phyloP scores from a whole-genome alignment of 2,329 filamentous ascomycete species.

The Nemania bipapillata region DNA sequence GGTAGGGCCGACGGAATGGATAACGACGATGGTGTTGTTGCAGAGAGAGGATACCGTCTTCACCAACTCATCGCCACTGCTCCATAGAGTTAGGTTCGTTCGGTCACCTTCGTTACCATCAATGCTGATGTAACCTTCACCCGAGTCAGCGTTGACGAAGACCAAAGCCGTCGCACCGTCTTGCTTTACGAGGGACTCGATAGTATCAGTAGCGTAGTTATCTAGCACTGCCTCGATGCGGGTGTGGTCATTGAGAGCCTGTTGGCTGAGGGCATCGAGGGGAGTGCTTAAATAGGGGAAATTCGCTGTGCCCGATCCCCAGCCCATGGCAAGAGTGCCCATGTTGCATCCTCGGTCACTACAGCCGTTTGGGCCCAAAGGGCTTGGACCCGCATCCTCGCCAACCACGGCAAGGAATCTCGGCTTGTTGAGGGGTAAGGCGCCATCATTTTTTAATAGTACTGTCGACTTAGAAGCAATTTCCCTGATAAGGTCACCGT shows the following conservation, averaged over 20 bases:
- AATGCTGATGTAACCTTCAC: slow-evolving; percentile 85
- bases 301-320: slow-evolving; percentile 79
- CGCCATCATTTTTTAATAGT: slow-evolving; percentile 84
- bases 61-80: slow-evolving; percentile 81
- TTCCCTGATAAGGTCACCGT: slow-evolving; percentile 77
- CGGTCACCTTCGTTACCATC: slow-evolving; percentile 89
- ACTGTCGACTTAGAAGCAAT: slow-evolving; percentile 84
- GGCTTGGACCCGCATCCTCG: slow-evolving; percentile 81
- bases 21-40: slow-evolving; percentile 90
- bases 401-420: slow-evolving; percentile 81
- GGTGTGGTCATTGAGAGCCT: slow-evolving; percentile 68
- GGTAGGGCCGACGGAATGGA: slow-evolving; percentile 86
- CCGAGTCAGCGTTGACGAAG: slow-evolving; percentile 87
- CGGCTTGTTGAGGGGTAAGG: slow-evolving; percentile 81
- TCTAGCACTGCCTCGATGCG: slow-evolving; percentile 74
- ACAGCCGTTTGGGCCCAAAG: slow-evolving; percentile 82
- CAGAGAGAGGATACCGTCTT: slow-evolving; percentile 79
- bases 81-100: slow-evolving; percentile 92
- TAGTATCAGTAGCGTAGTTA: slow-evolving; percentile 71
- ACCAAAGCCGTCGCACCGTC: slow-evolving; percentile 79
- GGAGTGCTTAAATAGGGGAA: slow-evolving; percentile 82
- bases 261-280: slow-evolving; percentile 73
- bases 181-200: slow-evolving; percentile 68
- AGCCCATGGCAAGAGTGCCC: slow-evolving; percentile 77
- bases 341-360: slow-evolving; percentile 70